Evolutionary conservation across 129 eudicot species (phyloP).

Genomic region (Sambucus nigra): DNA sequence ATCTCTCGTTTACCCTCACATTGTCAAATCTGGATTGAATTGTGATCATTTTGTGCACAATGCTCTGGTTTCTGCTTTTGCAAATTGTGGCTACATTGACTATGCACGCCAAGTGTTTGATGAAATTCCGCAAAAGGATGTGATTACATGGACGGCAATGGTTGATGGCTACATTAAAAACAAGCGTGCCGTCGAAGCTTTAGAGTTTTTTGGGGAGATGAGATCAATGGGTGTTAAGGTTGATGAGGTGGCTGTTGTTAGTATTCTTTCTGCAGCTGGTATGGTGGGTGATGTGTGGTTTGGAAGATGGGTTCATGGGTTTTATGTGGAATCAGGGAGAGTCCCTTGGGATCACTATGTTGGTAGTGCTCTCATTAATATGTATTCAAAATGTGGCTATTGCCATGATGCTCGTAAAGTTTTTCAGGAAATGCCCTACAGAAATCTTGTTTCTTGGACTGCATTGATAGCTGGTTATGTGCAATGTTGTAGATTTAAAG

Average conservation of each 20-base stretch:
- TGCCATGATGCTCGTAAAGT: slow-evolving; percentile 19
- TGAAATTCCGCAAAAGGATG: slow-evolving; percentile 13
- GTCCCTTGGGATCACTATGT: slow-evolving; percentile 14
- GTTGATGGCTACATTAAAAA: slow-evolving; percentile 23
- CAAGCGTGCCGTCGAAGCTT: slow-evolving; percentile 6
- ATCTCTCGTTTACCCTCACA: slow-evolving; percentile 14
- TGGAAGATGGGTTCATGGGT: slow-evolving; percentile 28
- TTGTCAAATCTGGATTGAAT: slow-evolving; percentile 15
- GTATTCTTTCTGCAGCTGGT: slow-evolving; percentile 18
- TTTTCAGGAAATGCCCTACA: slow-evolving; percentile 20
- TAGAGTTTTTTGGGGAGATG: slow-evolving; percentile 22
- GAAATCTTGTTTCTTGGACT: slow-evolving; percentile 26
- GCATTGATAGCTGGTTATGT: slow-evolving; percentile 22
- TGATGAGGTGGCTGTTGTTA: slow-evolving; percentile 22
- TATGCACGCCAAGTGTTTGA: slow-evolving; percentile 23
- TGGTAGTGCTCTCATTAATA: slow-evolving; percentile 26
- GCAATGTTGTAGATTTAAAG: slow-evolving; percentile 19
- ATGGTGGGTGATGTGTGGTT: slow-evolving; percentile 22
- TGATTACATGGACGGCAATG: slow-evolving; percentile 19
- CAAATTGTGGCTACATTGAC: slow-evolving; percentile 13
- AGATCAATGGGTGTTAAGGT: slow-evolving; percentile 6
- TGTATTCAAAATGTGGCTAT: slow-evolving; percentile 23
- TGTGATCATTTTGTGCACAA: slow-evolving; percentile 23
- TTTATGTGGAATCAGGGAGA: slow-evolving; percentile 19
- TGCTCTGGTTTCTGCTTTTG: slow-evolving; percentile 18